These are phyloP conservation scores for Coemansia sp. DNA, from an alignment of 192 early-diverging fungal genomes.

Conservation along the genomic window DNA sequence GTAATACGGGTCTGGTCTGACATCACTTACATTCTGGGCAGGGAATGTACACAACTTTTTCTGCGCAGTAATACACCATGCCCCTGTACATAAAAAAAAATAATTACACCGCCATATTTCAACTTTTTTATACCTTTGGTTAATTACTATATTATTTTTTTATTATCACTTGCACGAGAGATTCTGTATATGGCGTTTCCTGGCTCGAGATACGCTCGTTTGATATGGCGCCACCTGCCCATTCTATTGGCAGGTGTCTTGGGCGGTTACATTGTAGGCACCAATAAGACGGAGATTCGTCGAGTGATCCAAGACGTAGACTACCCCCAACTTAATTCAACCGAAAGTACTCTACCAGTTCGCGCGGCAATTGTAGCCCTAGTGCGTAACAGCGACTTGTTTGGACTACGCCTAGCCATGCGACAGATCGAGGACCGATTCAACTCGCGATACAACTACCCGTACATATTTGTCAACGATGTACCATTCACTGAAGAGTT, in stretches of 20 bases:
- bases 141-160: not conserved
- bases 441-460: constrained; percentile 75
- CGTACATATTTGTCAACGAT: constrained; percentile 85
- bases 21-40: not conserved
- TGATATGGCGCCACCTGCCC: constrained; percentile 28
- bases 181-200: not conserved
- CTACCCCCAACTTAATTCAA: not conserved
- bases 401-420: constrained; percentile 59
- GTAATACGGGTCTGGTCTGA: not conserved
- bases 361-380: constrained; percentile 67
- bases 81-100: not conserved
- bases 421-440: constrained; percentile 69
- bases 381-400: constrained; percentile 69
- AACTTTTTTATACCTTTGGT: not conserved
- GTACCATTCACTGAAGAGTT: constrained; percentile 72
- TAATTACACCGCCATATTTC: not conserved
- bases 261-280: constrained; percentile 29
- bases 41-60: not conserved
- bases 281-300: constrained; percentile 10
- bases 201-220: not conserved
- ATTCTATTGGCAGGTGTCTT: constrained; percentile 25
- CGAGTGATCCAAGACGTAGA: not conserved
- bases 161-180: not conserved
- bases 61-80: not conserved
- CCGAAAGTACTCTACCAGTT: constrained; percentile 20